phyloP scores from a whole-genome alignment of 192 early-diverging fungal species.

The Coemansia reversa region DNA sequence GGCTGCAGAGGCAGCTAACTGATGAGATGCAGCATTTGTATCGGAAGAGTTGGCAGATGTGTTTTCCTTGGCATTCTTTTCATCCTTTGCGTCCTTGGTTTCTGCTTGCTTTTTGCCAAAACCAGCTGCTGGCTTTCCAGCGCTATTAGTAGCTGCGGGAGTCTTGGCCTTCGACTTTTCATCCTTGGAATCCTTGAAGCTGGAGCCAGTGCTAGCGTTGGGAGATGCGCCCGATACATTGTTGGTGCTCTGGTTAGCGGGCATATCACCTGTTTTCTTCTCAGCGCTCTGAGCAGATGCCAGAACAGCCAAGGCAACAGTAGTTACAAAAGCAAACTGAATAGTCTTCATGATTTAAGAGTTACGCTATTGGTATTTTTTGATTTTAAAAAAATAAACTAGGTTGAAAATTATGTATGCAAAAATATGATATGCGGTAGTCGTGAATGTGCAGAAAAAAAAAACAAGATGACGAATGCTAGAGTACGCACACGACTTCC shows the following conservation, averaged over 20 bases:
- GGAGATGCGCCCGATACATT: slow-evolving; percentile 11
- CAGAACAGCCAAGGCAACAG: slow-evolving; percentile 31
- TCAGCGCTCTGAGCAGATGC: slow-evolving; percentile 31
- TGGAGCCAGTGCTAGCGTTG: not conserved
- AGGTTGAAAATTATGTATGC: slow-evolving; percentile 1
- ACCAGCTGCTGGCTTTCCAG: slow-evolving; percentile 13
- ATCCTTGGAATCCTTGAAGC: slow-evolving; percentile 5
- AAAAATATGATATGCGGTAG: not conserved
- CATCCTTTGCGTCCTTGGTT: slow-evolving; percentile 21
- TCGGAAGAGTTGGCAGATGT: slow-evolving; percentile 26
- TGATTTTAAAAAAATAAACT: not conserved
- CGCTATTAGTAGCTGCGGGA: slow-evolving; percentile 2
- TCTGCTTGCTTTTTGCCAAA: slow-evolving; percentile 14
- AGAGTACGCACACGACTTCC: too few species aligned
- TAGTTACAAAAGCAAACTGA: slow-evolving; percentile 32
- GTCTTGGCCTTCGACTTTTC: slow-evolving; percentile 18
- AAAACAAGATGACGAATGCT: not conserved
- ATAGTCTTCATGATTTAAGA: slow-evolving; percentile 31
- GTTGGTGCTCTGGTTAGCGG: slow-evolving; percentile 3
- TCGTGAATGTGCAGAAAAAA: not conserved
- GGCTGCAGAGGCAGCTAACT: slow-evolving; percentile 42
- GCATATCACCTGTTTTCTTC: slow-evolving; percentile 11
- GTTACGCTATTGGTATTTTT: not conserved
- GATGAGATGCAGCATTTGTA: slow-evolving; percentile 35
- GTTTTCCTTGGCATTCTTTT: slow-evolving; percentile 34